Evolutionary conservation across 73 alveolate species (phyloP).

Genomic region (Paramecium tetraurelia): DNA sequence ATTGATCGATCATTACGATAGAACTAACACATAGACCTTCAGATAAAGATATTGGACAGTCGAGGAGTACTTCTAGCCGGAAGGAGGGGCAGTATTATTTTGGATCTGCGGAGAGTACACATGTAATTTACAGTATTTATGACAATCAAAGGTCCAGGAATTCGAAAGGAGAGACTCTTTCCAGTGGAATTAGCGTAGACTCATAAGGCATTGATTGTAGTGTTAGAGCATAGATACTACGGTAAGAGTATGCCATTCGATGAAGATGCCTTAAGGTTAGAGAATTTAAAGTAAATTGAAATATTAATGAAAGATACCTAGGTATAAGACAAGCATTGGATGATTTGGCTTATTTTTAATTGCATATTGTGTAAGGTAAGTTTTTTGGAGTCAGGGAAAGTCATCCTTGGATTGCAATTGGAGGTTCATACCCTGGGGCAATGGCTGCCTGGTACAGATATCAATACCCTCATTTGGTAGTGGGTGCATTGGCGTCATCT

Average conservation of each 20-base stretch:
- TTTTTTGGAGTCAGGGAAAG: slow-evolving; percentile 15
- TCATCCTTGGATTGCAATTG: slow-evolving; percentile 62
- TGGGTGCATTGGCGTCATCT: slow-evolving; percentile 74
- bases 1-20: slow-evolving; percentile 61
- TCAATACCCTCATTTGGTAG: slow-evolving; percentile 69
- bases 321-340: slow-evolving; percentile 72
- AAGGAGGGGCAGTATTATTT: slow-evolving; percentile 72
- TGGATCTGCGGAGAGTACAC: slow-evolving; percentile 83
- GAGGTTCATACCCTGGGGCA: slow-evolving; percentile 83
- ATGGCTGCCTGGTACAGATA: slow-evolving; percentile 76
- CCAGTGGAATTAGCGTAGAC: slow-evolving; percentile 65
- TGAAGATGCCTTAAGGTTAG: slow-evolving; percentile 34
- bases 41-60: slow-evolving; percentile 71
- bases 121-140: slow-evolving; percentile 45
- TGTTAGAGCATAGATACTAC: slow-evolving; percentile 76
- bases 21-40: slow-evolving; percentile 59
- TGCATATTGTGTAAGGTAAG: not conserved
- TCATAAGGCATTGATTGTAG: slow-evolving; percentile 65
- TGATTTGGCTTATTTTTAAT: slow-evolving; percentile 71
- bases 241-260: slow-evolving; percentile 75
- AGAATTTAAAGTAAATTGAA: slow-evolving; percentile 27
- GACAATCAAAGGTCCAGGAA: slow-evolving; percentile 32
- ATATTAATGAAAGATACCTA: not conserved
- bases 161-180: slow-evolving; percentile 44
- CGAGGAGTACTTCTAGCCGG: slow-evolving; percentile 57